A percentile compares a stretch with the other conserved stretches of the same genome.
Conservation (phyloP, 176 grass and related monocot genomes). For the Poa pratensis region DNA sequence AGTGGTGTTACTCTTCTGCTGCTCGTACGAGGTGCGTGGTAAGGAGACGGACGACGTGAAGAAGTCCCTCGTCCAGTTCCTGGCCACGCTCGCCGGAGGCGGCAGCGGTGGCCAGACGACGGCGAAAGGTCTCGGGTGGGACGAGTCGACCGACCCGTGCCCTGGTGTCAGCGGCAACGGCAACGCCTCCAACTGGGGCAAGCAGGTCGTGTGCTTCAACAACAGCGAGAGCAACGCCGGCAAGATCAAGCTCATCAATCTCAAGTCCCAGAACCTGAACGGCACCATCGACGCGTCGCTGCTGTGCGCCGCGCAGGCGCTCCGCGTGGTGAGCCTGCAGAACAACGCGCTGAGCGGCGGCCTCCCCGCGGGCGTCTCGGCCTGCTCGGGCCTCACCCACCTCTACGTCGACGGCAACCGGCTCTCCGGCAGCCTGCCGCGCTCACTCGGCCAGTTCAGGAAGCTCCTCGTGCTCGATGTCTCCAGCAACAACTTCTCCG, state of each 20-base stretch:
- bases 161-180: background rate
- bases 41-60: background rate
- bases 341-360: conserved; percentile 41
- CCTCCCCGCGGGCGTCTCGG: conserved; percentile 38
- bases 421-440: conserved; percentile 52
- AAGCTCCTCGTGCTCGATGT: conserved; percentile 39
- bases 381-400: conserved; percentile 31
- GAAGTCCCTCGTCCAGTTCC: conserved; percentile 42
- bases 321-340: conserved; percentile 13
- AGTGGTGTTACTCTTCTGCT: background rate
- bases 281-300: conserved; percentile 49
- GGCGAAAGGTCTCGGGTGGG: conserved; percentile 27
- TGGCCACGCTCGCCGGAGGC: conserved; percentile 37
- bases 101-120: background rate
- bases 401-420: conserved; percentile 33
- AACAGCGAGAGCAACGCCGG: background rate
- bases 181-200: background rate
- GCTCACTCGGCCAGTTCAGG: background rate
- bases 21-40: background rate
- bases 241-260: background rate
- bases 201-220: background rate
- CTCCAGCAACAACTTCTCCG: conserved; percentile 56
- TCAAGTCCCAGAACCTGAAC: background rate
- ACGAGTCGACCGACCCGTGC: conserved; percentile 40
- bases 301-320: conserved; percentile 43